Percentiles rank a stretch among this genome's conserved stretches.
Conservation (phyloP, 495 filamentous ascomycete species). For the Aspergillus steynii region DNA sequence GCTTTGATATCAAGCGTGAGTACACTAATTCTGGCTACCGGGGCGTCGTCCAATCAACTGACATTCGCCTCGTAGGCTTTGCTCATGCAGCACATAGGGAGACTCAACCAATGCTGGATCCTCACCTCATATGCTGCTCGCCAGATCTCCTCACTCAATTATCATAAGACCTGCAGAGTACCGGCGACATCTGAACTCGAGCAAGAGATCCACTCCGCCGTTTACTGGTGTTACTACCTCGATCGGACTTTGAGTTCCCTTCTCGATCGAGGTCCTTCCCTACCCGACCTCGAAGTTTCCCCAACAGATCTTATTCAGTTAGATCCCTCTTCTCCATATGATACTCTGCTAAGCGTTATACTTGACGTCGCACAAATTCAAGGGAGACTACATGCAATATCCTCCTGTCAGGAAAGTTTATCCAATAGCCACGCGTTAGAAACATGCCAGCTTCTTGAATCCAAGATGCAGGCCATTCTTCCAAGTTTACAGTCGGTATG, state of each 20-base stretch:
- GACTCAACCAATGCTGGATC: conserved; percentile 29
- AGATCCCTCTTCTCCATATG: conserved; percentile 16
- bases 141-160: conserved; percentile 26
- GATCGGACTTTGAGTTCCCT: conserved; percentile 30
- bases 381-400: conserved; percentile 17
- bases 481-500: conserved; percentile 23
- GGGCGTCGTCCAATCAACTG: neutral
- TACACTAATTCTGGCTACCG: neutral
- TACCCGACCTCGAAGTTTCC: conserved; percentile 22
- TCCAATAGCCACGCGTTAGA: neutral
- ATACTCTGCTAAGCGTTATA: conserved; percentile 22
- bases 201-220: conserved; percentile 26
- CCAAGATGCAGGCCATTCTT: conserved; percentile 24
- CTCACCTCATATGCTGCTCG: conserved; percentile 32
- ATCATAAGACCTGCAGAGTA: conserved; percentile 19
- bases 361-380: conserved; percentile 30
- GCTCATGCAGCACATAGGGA: conserved; percentile 31
- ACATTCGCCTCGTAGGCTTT: conserved; percentile 19
- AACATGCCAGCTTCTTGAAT: conserved; percentile 17
- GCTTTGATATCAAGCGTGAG: conserved; percentile 30
- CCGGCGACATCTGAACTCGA: conserved; percentile 9
- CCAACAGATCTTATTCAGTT: conserved; percentile 16
- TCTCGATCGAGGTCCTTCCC: conserved; percentile 24
- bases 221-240: conserved; percentile 35
- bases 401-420: neutral